These are phyloP conservation scores for Zelonia costaricensis DNA, from an alignment of 208 protist genomes.

Conservation along the genomic window DNA sequence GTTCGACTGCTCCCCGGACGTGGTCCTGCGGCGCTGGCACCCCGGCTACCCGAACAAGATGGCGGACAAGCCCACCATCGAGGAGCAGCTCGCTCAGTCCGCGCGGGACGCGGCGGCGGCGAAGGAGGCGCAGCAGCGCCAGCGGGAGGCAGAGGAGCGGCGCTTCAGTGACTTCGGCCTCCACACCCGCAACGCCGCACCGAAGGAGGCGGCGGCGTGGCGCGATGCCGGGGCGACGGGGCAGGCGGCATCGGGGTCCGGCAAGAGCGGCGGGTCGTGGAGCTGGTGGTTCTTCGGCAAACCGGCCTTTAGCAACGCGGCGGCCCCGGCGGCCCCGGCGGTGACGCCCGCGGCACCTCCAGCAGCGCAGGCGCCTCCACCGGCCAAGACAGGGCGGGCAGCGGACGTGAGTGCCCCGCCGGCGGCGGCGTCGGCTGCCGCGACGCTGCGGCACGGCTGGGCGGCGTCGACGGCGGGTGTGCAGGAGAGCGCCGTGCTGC, in stretches of 20 bases:
- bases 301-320: conserved; percentile 7
- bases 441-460: conserved; percentile 1
- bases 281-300: conserved; percentile 28
- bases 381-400: neutral
- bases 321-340: neutral
- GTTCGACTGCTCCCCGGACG: conserved; percentile 77
- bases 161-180: conserved; percentile 20
- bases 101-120: conserved; percentile 19
- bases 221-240: neutral
- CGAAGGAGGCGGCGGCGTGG: conserved; percentile 11
- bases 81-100: conserved; percentile 53
- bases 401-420: neutral
- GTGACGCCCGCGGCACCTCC: neutral
- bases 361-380: neutral
- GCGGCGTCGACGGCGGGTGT: neutral
- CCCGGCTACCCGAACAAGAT: conserved; percentile 84
- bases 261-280: neutral
- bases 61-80: conserved; percentile 67
- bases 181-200: conserved; percentile 1
- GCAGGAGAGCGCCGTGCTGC: neutral
- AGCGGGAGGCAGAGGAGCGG: conserved; percentile 14
- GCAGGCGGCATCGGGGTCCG: neutral
- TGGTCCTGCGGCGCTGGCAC: conserved; percentile 84
- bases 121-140: conserved; percentile 4
- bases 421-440: neutral